Conservation (phyloP, 768 basidiomycete species). For the Tricholoma terreum region DNA sequence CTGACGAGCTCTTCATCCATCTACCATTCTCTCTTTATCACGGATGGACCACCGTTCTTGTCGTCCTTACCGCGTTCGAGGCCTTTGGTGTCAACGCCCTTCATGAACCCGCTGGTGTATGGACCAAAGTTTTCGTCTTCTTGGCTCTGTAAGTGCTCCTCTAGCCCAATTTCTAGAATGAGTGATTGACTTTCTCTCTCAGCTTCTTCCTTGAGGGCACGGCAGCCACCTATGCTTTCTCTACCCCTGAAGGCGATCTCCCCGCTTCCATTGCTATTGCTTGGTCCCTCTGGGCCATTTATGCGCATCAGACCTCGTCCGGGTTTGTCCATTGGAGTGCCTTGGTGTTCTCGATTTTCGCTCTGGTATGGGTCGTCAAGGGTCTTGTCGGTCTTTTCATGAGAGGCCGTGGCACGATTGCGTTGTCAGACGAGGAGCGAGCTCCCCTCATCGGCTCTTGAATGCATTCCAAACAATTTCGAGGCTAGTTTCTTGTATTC, state of each 20-base stretch:
- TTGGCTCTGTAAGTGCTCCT: constrained; percentile 64
- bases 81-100: constrained; percentile 83
- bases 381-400: constrained; percentile 56
- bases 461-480: background rate
- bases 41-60: constrained; percentile 86
- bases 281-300: constrained; percentile 95
- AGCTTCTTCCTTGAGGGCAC: constrained; percentile 93
- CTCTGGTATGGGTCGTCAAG: constrained; percentile 83
- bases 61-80: constrained; percentile 79
- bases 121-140: constrained; percentile 96
- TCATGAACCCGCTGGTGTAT: constrained; percentile 65
- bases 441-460: constrained; percentile 67
- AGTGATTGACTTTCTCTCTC: constrained; percentile 6
- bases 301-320: constrained; percentile 62
- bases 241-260: constrained; percentile 84
- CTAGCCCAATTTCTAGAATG: background rate
- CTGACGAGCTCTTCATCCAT: constrained; percentile 88
- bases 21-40: constrained; percentile 96
- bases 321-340: constrained; percentile 90
- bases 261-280: constrained; percentile 89
- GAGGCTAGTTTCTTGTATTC: background rate
- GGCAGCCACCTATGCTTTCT: constrained; percentile 92
- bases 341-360: constrained; percentile 80
- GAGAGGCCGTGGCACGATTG: constrained; percentile 46
- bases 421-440: constrained; percentile 83